A percentile compares a stretch with the other conserved stretches of the same genome.
These are phyloP conservation scores for Poterioochromonas sp. DNA, from an alignment of 352 stramenopile genomes.

Conservation along the genomic window DNA sequence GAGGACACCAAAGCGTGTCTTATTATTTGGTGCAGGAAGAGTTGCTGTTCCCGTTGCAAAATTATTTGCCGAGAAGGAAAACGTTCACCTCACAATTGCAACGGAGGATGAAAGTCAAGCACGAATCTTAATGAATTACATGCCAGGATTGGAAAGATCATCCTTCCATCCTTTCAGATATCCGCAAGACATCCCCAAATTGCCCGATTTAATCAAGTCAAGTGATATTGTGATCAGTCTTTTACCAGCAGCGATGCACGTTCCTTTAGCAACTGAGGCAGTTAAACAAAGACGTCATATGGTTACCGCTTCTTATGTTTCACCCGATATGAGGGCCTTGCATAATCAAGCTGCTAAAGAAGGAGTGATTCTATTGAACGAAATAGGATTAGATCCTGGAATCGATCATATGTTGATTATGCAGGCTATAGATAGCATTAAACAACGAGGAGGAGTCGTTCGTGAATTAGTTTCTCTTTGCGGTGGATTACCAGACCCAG, in stretches of 20 bases:
- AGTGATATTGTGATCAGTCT: conserved; percentile 85
- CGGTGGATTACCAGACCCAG: conserved; percentile 80
- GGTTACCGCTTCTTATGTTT: conserved; percentile 90
- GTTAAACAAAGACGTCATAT: conserved; percentile 71
- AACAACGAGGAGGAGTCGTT: conserved; percentile 62
- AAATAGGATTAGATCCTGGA: conserved; percentile 86
- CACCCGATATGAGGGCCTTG: conserved; percentile 74
- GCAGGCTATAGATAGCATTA: conserved; percentile 88
- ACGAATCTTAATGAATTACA: conserved; percentile 50
- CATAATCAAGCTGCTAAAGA: conserved; percentile 56
- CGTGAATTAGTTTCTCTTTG: conserved; percentile 84
- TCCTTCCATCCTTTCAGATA: neutral
- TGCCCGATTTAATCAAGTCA: conserved; percentile 44
- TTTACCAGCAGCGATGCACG: conserved; percentile 83
- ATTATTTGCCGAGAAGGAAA: conserved; percentile 47
- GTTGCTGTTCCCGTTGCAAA: conserved; percentile 69
- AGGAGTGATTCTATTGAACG: conserved; percentile 82
- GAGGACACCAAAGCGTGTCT: conserved; percentile 57
- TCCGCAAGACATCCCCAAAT: neutral
- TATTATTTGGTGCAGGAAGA: conserved; percentile 70
- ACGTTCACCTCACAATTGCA: conserved; percentile 64
- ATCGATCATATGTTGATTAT: conserved; percentile 94
- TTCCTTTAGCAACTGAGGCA: conserved; percentile 68
- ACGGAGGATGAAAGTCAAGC: conserved; percentile 56
- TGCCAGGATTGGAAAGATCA: neutral